phyloP scores from a whole-genome alignment of 306 rosid genomes.

The Albizia julibrissin region DNA sequence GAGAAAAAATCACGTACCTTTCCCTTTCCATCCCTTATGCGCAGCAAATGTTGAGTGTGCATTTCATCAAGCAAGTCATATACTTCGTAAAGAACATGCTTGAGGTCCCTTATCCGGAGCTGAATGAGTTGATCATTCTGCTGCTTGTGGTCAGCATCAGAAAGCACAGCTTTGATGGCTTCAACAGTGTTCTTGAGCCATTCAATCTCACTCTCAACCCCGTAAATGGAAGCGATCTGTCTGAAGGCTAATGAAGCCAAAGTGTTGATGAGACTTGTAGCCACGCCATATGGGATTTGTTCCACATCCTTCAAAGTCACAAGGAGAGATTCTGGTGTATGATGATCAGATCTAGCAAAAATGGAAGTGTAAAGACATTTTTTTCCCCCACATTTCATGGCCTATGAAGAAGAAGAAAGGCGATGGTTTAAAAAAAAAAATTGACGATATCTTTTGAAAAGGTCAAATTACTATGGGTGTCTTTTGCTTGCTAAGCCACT shows the following conservation, averaged over 20 bases:
- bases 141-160: background rate
- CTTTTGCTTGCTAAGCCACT: no score
- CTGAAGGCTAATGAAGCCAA: background rate
- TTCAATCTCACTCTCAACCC: background rate
- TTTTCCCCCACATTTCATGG: no score
- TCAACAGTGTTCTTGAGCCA: background rate
- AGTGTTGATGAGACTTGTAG: background rate
- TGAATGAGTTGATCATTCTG: background rate
- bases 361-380: no score
- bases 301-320: background rate
- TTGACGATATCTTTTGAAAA: no score
- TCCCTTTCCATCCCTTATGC: background rate
- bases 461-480: no score
- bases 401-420: no score
- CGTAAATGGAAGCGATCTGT: background rate
- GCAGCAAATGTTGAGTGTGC: background rate
- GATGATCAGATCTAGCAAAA: no score
- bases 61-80: slow-evolving; percentile 16
- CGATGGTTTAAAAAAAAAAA: no score
- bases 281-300: background rate
- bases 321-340: no score
- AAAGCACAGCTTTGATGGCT: background rate
- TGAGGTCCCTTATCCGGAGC: background rate
- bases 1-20: slow-evolving; percentile 7
- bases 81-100: background rate